These are phyloP conservation scores for Pestalotiopsis fici DNA, from an alignment of 2,329 filamentous ascomycete species.

Conservation along the genomic window DNA sequence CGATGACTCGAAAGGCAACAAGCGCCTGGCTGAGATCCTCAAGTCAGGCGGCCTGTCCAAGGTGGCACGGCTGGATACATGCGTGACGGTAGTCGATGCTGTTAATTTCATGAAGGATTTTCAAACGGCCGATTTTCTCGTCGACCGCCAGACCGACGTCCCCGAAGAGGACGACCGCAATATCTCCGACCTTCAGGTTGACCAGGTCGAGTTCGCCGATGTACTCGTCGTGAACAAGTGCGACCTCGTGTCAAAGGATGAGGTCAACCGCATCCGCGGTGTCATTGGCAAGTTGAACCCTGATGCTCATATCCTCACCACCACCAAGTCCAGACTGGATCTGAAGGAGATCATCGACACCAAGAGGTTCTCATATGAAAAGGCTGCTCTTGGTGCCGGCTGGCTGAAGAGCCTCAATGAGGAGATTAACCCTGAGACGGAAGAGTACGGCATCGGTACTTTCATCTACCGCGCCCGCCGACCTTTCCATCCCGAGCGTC, in stretches of 20 bases:
- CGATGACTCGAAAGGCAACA: slow-evolving; percentile 18
- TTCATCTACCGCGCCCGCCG: slow-evolving; percentile 67
- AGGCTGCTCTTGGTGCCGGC: slow-evolving; percentile 39
- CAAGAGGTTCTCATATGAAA: slow-evolving; percentile 61
- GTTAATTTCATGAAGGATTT: slow-evolving; percentile 75
- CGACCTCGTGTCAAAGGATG: slow-evolving; percentile 35
- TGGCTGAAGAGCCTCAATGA: slow-evolving; percentile 71
- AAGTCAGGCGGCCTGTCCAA: slow-evolving; percentile 62
- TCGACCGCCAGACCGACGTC: slow-evolving; percentile 57
- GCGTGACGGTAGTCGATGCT: slow-evolving; percentile 72
- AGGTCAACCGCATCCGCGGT: slow-evolving; percentile 36
- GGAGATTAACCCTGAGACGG: slow-evolving; percentile 62
- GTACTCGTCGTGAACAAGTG: slow-evolving; percentile 73
- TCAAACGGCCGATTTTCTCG: slow-evolving; percentile 66
- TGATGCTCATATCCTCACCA: slow-evolving; percentile 63
- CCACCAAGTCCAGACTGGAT: slow-evolving; percentile 41
- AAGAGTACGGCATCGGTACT: slow-evolving; percentile 72
- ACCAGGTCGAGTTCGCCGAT: slow-evolving; percentile 78
- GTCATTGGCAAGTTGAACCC: slow-evolving; percentile 66
- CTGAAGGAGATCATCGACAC: slow-evolving; percentile 67
- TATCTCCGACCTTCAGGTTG: slow-evolving; percentile 74
- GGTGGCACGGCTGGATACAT: slow-evolving; percentile 68
- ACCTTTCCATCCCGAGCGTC: slow-evolving; percentile 51
- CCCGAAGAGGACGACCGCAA: slow-evolving; percentile 70
- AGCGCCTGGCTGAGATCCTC: slow-evolving; percentile 26